Base-by-base conservation (phyloP, 2,329 filamentous ascomycete genomes). In the Ophiostoma sp. region DNA sequence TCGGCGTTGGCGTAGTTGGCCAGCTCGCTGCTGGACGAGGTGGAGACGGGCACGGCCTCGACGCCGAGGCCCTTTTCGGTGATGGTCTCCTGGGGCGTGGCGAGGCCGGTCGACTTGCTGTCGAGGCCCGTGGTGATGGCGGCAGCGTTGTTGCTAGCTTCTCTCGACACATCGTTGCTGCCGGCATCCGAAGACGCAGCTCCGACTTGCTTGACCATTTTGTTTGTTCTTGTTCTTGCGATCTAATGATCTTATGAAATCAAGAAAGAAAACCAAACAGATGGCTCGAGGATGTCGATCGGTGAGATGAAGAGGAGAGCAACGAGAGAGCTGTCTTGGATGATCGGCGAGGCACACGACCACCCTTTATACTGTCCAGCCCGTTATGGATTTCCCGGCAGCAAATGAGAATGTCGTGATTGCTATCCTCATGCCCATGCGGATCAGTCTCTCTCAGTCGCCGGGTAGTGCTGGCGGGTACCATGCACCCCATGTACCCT, bases 1-100 rank as follows among this genome's bases (percentile, higher is more conserved):
- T 73, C 72, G 67, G 80, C 78, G 41, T 77, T 78, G 0, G 78
- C 77, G 1, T 77, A 70, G 35, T 75, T 74, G 67, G 4, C 20
- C 0, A 67, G n/a, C 4, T 54, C 66, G 23, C 57, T 39, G 33
- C 35, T 39, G 13, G 62, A 39, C 5, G 62, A 11, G 4, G 62
- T 13, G 8, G 62, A 41, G 33, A 65, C 33, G n/a, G 52, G 41
- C 67, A 41, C 60, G 33, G 36, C 44, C 1, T 17, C 15, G 23
- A 54, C 23, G 33, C 35, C 69, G 11, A 67, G 35, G 17, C 20
- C 36, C 36, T 70, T 67, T 4, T 67, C 65, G 36, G 52, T 31
- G 62, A 33, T 23, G 10, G 33, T 20, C 27, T 64, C 57, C 6
- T 66, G 23, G 6, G 13, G 57, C 7, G 27, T 35, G 13, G 15